Conservation (phyloP, 257 asterid genomes). For the Knoxia roxburghii region DNA sequence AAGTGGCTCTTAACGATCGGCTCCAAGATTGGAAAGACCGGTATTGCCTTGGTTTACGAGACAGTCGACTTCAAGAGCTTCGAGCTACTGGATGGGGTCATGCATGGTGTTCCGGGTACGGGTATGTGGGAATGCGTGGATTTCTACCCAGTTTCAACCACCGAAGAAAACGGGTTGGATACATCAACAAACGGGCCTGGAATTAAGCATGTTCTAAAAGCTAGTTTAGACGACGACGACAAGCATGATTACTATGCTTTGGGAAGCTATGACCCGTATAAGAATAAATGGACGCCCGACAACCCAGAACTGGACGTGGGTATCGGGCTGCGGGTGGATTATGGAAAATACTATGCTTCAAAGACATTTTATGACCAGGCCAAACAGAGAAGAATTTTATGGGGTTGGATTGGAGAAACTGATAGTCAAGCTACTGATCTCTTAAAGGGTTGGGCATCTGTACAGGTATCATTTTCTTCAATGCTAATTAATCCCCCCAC, state of each 20-base stretch:
- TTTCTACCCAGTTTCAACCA: slow-evolving; percentile 57
- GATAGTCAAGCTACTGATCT: slow-evolving; percentile 54
- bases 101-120: slow-evolving; percentile 63
- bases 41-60: slow-evolving; percentile 61
- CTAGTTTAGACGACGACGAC: slow-evolving; percentile 55
- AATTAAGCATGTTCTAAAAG: slow-evolving; percentile 62
- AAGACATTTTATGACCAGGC: slow-evolving; percentile 68
- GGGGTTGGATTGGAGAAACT: slow-evolving; percentile 83
- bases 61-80: slow-evolving; percentile 46
- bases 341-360: slow-evolving; percentile 71
- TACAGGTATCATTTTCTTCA: slow-evolving; percentile 38
- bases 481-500: background rate
- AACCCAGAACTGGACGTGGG: slow-evolving; percentile 63
- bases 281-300: slow-evolving; percentile 64
- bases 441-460: slow-evolving; percentile 62
- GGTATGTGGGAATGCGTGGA: slow-evolving; percentile 96
- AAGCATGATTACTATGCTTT: slow-evolving; percentile 59
- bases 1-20: slow-evolving; percentile 66
- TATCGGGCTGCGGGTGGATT: slow-evolving; percentile 53
- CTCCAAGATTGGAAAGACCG: slow-evolving; percentile 50
- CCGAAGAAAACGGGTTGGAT: slow-evolving; percentile 51
- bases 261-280: slow-evolving; percentile 51
- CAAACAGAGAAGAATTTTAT: slow-evolving; percentile 53
- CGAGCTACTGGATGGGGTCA: slow-evolving; percentile 33
- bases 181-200: slow-evolving; percentile 64